Evolutionary conservation across 768 basidiomycete species (phyloP).

Genomic region (Coprinopsis cinerea): DNA sequence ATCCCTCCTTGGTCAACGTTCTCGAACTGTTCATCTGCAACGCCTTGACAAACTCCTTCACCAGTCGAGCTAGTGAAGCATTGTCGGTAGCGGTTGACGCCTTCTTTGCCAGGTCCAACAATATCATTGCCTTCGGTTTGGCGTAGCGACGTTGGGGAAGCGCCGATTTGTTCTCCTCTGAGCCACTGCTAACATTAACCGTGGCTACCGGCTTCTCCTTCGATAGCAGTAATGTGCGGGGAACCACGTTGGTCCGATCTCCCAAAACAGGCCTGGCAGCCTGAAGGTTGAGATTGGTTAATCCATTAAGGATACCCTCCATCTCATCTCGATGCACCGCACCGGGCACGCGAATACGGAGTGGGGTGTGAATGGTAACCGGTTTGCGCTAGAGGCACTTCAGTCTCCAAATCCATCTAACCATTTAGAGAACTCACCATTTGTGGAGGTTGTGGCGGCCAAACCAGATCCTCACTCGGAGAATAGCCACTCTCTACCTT

Average conservation of each 20-base stretch:
- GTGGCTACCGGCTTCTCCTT: too few species aligned
- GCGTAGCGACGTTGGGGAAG: constrained; percentile 22
- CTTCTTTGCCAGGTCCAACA: constrained; percentile 41
- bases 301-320: constrained; percentile 50
- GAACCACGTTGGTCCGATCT: constrained; percentile 47
- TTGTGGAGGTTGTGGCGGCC: constrained; percentile 55
- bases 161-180: background rate
- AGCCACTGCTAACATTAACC: background rate
- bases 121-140: constrained; percentile 46
- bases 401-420: constrained; percentile 12
- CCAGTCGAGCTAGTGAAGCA: constrained; percentile 41
- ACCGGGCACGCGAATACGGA: constrained; percentile 30
- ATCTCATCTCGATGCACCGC: constrained; percentile 34
- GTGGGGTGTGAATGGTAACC: constrained; percentile 31
- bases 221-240: too few species aligned
- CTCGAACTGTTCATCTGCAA: constrained; percentile 62
- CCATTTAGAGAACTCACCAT: constrained; percentile 17
- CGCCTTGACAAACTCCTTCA: constrained; percentile 56
- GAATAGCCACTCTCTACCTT: constrained; percentile 54
- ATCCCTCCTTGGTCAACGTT: constrained; percentile 65
- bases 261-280: constrained; percentile 40
- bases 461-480: constrained; percentile 56
- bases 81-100: constrained; percentile 49
- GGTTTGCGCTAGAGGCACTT: constrained; percentile 9
- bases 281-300: constrained; percentile 55